These are phyloP conservation scores for Paramecium tetraurelia DNA, from an alignment of 73 alveolate genomes.

Conservation along the genomic window DNA sequence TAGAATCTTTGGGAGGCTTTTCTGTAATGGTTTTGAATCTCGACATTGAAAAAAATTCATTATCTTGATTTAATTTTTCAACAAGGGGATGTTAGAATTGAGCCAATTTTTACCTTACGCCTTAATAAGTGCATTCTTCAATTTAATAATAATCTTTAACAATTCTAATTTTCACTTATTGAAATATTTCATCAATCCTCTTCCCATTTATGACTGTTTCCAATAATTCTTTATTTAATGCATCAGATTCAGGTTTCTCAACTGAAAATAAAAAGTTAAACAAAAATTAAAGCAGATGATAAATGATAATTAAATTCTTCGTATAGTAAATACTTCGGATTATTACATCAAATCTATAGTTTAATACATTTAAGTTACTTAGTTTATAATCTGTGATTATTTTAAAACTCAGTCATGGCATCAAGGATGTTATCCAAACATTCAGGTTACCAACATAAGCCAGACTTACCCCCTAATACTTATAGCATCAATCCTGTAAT, in stretches of 20 bases:
- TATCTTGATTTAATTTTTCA: neutral
- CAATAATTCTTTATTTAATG: neutral
- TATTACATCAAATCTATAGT: conserved; percentile 2
- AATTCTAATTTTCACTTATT: neutral
- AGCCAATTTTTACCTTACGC: conserved; percentile 10
- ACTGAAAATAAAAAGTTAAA: conserved; percentile 13
- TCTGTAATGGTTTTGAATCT: neutral
- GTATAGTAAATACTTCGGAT: neutral
- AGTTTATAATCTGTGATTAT: neutral
- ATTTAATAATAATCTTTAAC: neutral
- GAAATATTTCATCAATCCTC: conserved; percentile 24
- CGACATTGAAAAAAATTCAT: neutral
- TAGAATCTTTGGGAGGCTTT: neutral
- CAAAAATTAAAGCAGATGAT: conserved; percentile 23
- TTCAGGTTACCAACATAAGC: conserved; percentile 33
- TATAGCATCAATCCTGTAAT: neutral
- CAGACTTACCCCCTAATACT: conserved; percentile 18
- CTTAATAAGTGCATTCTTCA: conserved; percentile 2
- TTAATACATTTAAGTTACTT: neutral
- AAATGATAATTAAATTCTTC: neutral
- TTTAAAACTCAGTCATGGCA: conserved; percentile 6
- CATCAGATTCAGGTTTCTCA: conserved; percentile 11
- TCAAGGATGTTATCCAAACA: neutral
- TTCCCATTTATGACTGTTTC: neutral
- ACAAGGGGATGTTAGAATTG: conserved; percentile 24